Evolutionary conservation across 805 yeast genomes (phyloP).

Genomic region (Candida ovalis): DNA sequence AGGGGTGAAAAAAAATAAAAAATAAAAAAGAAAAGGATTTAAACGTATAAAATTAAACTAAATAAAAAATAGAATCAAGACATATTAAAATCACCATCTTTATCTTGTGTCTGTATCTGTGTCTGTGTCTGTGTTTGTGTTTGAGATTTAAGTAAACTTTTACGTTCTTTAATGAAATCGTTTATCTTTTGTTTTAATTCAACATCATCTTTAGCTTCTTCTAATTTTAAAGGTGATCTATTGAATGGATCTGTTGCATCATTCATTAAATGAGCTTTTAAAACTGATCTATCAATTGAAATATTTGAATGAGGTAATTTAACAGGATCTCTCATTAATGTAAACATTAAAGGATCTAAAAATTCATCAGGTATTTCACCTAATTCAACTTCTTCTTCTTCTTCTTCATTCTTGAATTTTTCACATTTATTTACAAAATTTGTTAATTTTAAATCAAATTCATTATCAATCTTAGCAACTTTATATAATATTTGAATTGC

Average conservation of each 20-base stretch:
- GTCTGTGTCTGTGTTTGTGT: neutral
- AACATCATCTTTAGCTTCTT: slow-evolving; percentile 77
- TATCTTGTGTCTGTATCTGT: slow-evolving; percentile 12
- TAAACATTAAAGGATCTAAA: slow-evolving; percentile 94
- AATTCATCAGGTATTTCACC: slow-evolving; percentile 97
- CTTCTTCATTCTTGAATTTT: slow-evolving; percentile 54
- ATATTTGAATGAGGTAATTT: slow-evolving; percentile 84
- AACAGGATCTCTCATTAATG: slow-evolving; percentile 95
- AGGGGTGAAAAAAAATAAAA: neutral
- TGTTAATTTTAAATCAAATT: slow-evolving; percentile 46
- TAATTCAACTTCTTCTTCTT: slow-evolving; percentile 78
- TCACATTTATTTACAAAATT: slow-evolving; percentile 68
- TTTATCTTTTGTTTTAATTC: slow-evolving; percentile 62
- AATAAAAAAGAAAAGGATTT: neutral
- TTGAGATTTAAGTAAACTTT: slow-evolving; percentile 13
- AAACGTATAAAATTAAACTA: neutral
- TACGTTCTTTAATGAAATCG: slow-evolving; percentile 49
- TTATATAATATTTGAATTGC: slow-evolving; percentile 64
- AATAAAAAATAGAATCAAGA: neutral
- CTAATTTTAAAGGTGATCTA: slow-evolving; percentile 83
- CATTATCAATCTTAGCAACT: slow-evolving; percentile 48
- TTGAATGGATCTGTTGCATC: slow-evolving; percentile 98
- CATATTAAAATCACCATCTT: slow-evolving; percentile 26
- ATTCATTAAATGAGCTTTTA: slow-evolving; percentile 87
- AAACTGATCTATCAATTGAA: slow-evolving; percentile 83